phyloP scores from a whole-genome alignment of 164 flowering plant genomes.

The Stephania yunnanensis region DNA sequence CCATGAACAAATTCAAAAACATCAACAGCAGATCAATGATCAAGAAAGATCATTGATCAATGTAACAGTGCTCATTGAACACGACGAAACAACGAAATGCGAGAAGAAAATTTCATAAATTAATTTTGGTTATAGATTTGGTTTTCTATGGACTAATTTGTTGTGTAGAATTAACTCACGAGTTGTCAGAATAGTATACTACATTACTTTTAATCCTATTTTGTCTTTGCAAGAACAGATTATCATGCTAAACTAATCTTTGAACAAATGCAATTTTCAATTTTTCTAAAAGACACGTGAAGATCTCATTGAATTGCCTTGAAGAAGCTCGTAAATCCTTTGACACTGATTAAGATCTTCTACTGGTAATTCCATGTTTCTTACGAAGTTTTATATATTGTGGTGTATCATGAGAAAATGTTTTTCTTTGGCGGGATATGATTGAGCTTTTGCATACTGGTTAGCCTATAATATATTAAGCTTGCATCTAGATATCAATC shows the following conservation, averaged over 20 bases:
- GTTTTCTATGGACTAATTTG: neutral
- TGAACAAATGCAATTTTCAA: neutral
- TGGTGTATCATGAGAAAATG: no score
- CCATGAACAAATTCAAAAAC: no score
- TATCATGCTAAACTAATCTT: neutral
- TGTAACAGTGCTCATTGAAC: no score
- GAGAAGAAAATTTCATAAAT: neutral
- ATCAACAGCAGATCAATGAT: no score
- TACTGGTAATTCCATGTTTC: conserved; percentile 48
- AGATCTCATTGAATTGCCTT: conserved; percentile 55
- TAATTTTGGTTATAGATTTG: neutral
- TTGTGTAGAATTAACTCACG: neutral
- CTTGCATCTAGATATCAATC: conserved; percentile 1
- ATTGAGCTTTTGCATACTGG: neutral
- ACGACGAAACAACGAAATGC: no score
- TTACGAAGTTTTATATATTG: no score
- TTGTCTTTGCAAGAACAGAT: neutral
- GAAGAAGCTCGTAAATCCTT: conserved; percentile 90
- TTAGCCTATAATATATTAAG: neutral
- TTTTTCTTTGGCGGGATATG: neutral
- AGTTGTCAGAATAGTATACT: neutral
- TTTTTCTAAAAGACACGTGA: conserved; percentile 52
- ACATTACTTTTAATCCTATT: neutral
- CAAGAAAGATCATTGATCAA: no score
- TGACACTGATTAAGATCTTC: conserved; percentile 97